phyloP scores from a whole-genome alignment of 1,139 yeast genomes.

The Hyphopichia fennica region DNA sequence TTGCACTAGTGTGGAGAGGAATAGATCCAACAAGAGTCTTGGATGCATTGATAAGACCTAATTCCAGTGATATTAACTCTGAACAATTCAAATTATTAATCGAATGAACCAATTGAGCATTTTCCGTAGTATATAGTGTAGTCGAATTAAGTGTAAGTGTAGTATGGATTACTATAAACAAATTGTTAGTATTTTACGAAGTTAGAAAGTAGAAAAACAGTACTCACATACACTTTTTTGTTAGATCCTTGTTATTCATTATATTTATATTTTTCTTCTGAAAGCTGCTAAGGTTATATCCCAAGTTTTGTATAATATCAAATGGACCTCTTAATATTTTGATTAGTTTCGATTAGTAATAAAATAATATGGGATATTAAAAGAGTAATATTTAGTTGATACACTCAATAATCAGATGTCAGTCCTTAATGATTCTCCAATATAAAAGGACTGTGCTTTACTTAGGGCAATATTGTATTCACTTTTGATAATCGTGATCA shows the following conservation, averaged over 20 bases:
- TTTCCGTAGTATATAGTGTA: constrained; percentile 56
- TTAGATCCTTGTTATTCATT: constrained; percentile 25
- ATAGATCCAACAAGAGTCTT: constrained; percentile 47
- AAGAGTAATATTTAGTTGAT: no score
- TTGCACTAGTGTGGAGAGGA: constrained; percentile 28
- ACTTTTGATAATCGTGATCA: not conserved
- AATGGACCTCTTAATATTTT: no score
- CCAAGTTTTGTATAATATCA: no score
- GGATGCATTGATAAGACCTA: constrained; percentile 52
- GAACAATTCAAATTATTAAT: constrained; percentile 48
- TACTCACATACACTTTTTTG: constrained; percentile 33
- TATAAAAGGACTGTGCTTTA: no score
- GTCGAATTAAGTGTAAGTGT: constrained; percentile 56
- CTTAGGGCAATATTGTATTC: no score
- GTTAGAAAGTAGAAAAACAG: not conserved
- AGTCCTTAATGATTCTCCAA: no score
- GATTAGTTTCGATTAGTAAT: no score
- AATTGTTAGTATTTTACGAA: not conserved
- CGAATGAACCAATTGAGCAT: constrained; percentile 37
- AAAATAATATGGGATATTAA: no score
- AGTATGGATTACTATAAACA: constrained; percentile 36
- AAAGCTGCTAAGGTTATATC: no score
- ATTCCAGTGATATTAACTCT: constrained; percentile 54
- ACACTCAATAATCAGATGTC: no score
- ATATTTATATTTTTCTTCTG: not conserved